A percentile compares a stretch with the other conserved stretches of the same genome.
Evolutionary conservation across 352 stramenopile genomes (phyloP).

Genomic region (Globisporangium okanoganense): DNA sequence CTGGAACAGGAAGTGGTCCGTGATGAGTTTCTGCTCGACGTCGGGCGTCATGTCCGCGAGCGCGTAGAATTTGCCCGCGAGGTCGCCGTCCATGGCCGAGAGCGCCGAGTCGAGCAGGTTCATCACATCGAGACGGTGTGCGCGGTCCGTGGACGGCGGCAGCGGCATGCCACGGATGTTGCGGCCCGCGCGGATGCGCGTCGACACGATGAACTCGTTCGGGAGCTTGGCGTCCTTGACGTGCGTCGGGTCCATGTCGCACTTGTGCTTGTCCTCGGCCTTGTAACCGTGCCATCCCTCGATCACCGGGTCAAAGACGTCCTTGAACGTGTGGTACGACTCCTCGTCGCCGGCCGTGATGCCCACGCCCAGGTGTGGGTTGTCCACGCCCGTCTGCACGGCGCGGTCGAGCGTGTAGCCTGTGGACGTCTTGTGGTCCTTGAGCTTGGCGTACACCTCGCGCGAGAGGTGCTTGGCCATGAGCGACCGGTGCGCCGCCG

Average conservation of each 20-base stretch:
- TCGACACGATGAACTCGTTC: slow-evolving; percentile 73
- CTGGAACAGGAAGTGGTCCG: slow-evolving; percentile 84
- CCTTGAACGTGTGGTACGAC: slow-evolving; percentile 68
- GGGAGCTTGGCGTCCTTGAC: slow-evolving; percentile 60
- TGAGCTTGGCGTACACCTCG: slow-evolving; percentile 67
- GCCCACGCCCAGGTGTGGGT: slow-evolving; percentile 65
- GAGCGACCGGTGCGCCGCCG: slow-evolving; percentile 66
- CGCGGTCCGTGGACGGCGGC: slow-evolving; percentile 73
- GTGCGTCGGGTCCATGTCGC: slow-evolving; percentile 64
- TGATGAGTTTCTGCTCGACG: slow-evolving; percentile 72
- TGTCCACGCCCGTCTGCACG: slow-evolving; percentile 75
- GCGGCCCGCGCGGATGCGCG: slow-evolving; percentile 77
- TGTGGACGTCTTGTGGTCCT: slow-evolving; percentile 54
- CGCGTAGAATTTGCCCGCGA: slow-evolving; percentile 78
- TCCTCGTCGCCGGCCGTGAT: slow-evolving; percentile 66
- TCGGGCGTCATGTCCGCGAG: slow-evolving; percentile 71
- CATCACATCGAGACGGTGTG: slow-evolving; percentile 85
- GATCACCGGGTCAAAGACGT: slow-evolving; percentile 67
- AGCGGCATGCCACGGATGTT: slow-evolving; percentile 83
- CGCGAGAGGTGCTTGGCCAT: slow-evolving; percentile 67
- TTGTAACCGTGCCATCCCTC: slow-evolving; percentile 72
- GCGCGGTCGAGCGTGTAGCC: slow-evolving; percentile 75
- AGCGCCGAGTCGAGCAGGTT: slow-evolving; percentile 77
- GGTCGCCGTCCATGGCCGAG: slow-evolving; percentile 61
- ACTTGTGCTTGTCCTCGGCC: slow-evolving; percentile 57